Evolutionary conservation across 2,329 filamentous ascomycete species (phyloP).

Genomic region (Cercospora sp.): DNA sequence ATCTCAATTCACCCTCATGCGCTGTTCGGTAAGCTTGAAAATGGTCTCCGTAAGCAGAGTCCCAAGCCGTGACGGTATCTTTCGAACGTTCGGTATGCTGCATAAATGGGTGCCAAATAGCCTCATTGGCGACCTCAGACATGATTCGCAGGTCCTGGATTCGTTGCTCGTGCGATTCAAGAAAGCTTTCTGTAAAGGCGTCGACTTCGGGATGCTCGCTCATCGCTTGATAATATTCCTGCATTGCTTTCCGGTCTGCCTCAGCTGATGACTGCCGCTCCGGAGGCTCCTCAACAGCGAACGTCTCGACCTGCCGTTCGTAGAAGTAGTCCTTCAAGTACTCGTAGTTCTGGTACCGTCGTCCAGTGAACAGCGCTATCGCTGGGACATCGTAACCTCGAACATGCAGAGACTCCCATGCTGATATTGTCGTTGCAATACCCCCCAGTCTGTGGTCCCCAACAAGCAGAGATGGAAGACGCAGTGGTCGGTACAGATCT

Average conservation of each 20-base stretch:
- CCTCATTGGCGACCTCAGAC: constrained; percentile 59
- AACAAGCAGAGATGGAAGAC: constrained; percentile 71
- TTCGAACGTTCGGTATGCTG: constrained; percentile 67
- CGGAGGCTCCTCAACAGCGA: constrained; percentile 62
- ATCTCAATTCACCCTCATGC: constrained; percentile 32
- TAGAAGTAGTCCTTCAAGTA: constrained; percentile 70
- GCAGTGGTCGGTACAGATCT: constrained; percentile 72
- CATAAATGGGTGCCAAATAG: constrained; percentile 86
- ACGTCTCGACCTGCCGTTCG: constrained; percentile 58
- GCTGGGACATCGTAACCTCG: constrained; percentile 75
- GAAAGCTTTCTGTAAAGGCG: constrained; percentile 54
- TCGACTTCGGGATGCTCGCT: constrained; percentile 44
- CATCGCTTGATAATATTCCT: constrained; percentile 60
- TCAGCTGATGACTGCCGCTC: constrained; percentile 41
- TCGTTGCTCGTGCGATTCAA: constrained; percentile 56
- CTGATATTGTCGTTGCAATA: constrained; percentile 76
- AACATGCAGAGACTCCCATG: constrained; percentile 74
- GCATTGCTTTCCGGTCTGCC: constrained; percentile 60
- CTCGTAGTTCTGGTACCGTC: constrained; percentile 64
- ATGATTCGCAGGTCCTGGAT: constrained; percentile 62
- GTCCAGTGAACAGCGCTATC: constrained; percentile 67
- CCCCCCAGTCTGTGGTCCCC: constrained; percentile 76
- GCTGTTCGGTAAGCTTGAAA: constrained; percentile 62
- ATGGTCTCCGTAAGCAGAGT: constrained; percentile 76
- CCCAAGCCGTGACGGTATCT: constrained; percentile 69